A percentile compares a stretch with the other conserved stretches of the same genome.
Conservation (phyloP, 2,329 filamentous ascomycete species). For the Trichoderma lentiforme region DNA sequence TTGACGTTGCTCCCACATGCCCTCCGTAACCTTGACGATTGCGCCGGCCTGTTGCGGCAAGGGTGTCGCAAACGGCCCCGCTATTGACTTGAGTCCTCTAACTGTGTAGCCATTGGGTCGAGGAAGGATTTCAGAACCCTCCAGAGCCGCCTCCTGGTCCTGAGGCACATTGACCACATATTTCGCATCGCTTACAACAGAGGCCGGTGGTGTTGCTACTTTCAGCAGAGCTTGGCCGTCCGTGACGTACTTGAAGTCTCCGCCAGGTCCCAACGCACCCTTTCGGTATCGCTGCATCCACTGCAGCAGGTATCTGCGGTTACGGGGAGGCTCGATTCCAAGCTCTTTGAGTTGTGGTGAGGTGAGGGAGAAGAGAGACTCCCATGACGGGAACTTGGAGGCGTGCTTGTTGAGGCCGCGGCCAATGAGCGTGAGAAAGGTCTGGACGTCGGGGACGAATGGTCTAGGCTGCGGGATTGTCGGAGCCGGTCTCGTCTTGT, state of each 20-base stretch:
- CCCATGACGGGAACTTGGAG: constrained; percentile 86
- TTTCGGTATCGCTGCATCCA: constrained; percentile 84
- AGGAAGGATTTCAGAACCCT: constrained; percentile 21
- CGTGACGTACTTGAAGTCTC: constrained; percentile 71
- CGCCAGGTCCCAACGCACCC: constrained; percentile 75
- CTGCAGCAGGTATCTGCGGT: constrained; percentile 76
- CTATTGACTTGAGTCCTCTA: constrained; percentile 64
- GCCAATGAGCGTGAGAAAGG: constrained; percentile 88
- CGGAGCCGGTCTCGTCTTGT: constrained; percentile 39
- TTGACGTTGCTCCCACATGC: constrained; percentile 86
- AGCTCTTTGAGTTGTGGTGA: constrained; percentile 75
- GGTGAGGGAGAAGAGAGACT: constrained; percentile 78
- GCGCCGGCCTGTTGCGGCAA: constrained; percentile 64
- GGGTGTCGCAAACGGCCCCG: constrained; percentile 69
- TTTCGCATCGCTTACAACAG: constrained; percentile 43
- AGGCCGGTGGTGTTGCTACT: constrained; percentile 41
- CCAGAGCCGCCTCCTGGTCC: constrained; percentile 37
- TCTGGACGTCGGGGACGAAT: constrained; percentile 78
- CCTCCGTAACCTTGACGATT: constrained; percentile 69
- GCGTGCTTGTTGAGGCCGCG: constrained; percentile 79
- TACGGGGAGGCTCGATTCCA: constrained; percentile 81
- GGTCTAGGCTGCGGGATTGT: constrained; percentile 69
- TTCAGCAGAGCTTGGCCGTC: constrained; percentile 52
- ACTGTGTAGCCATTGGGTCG: constrained; percentile 57
- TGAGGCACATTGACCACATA: constrained; percentile 55